Evolutionary conservation across 2,329 filamentous ascomycete genomes (phyloP), one percentile per base, ranked within the genome.

Genomic region (Graphilbum fragrans): DNA sequence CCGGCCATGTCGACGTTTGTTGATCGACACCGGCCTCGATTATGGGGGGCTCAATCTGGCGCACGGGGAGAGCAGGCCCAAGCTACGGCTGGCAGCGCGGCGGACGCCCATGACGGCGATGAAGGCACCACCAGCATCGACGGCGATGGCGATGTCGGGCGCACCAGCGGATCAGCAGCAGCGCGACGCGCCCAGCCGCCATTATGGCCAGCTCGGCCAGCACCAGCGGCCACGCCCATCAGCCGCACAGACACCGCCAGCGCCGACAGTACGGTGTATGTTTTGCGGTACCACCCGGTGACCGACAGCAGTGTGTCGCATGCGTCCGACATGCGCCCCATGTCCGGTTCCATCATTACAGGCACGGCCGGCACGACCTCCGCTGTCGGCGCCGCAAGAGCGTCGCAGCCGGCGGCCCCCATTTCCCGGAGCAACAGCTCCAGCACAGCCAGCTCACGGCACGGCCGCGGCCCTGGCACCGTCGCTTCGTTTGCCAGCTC

Each of bases 241-340:
- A 80, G 74, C 51, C 65, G 75, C 47, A 74, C 74, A 17, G 75
- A 80, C 45, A 79, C 76, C 2, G 67, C 72, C 17, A 80, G 75
- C 50, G 75, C 73, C 1, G 74, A 74, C 35, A 80, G 75, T 54
- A 80, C 76, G 1, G 69, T 75, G 3, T 81, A 81, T 47, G 72
- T 74, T 7, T 66, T 80, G 29, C 65, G 74, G 40, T 80, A 80
- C 48, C 74, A 77, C 41, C 65, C 72, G 11, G 62, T 71, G 7
- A 70, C 72, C 2, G 76, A 76, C 43, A 45, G 41, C 37, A 63
- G 64, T 16, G 63, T 64, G 5, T 63, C 64, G 5, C 62, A 63
- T 40, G 65, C 66, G 9, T 65, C 67, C 3, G 36, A 32, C 6
- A 65, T 70, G n/a, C 58, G 52, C 6, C 35, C 16, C 5, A 21